These are phyloP conservation scores for Candida peoriensis DNA, from an alignment of 805 yeast species.

Conservation along the genomic window DNA sequence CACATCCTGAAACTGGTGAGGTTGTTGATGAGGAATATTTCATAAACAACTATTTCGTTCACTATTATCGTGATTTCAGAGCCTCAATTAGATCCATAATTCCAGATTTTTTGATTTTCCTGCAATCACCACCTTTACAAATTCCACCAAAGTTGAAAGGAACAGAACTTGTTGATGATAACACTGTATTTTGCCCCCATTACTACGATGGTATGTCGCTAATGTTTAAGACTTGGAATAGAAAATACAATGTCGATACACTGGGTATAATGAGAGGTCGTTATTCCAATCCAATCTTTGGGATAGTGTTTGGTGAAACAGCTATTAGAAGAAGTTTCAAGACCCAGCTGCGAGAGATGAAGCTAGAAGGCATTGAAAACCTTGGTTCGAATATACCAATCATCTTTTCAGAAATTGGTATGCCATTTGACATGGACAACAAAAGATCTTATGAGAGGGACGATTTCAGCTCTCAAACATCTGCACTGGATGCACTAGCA, in stretches of 20 bases:
- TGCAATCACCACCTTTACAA: slow-evolving; percentile 81
- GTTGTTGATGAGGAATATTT: slow-evolving; percentile 48
- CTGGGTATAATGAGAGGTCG: slow-evolving; percentile 78
- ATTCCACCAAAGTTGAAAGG: slow-evolving; percentile 63
- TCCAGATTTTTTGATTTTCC: slow-evolving; percentile 46
- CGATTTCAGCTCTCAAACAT: slow-evolving; percentile 66
- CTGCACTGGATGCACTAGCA: slow-evolving; percentile 79
- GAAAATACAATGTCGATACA: slow-evolving; percentile 79
- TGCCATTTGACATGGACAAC: slow-evolving; percentile 93
- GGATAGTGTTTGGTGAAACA: slow-evolving; percentile 76
- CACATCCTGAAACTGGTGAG: slow-evolving; percentile 33
- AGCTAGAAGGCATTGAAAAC: slow-evolving; percentile 52
- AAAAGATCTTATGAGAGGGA: slow-evolving; percentile 65
- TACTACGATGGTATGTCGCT: slow-evolving; percentile 93
- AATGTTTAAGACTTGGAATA: slow-evolving; percentile 88
- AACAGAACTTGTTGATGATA: slow-evolving; percentile 46
- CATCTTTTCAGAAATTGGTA: slow-evolving; percentile 90
- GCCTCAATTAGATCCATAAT: slow-evolving; percentile 42
- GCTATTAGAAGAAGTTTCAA: slow-evolving; percentile 70
- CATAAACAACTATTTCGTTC: slow-evolving; percentile 59
- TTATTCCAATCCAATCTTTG: slow-evolving; percentile 66
- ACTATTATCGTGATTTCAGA: slow-evolving; percentile 51
- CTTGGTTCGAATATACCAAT: slow-evolving; percentile 67
- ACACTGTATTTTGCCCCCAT: slow-evolving; percentile 79
- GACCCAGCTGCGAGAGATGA: slow-evolving; percentile 63